Conservation (phyloP, 1,139 yeast species). For the Sugiyamaella grinbergsii region DNA sequence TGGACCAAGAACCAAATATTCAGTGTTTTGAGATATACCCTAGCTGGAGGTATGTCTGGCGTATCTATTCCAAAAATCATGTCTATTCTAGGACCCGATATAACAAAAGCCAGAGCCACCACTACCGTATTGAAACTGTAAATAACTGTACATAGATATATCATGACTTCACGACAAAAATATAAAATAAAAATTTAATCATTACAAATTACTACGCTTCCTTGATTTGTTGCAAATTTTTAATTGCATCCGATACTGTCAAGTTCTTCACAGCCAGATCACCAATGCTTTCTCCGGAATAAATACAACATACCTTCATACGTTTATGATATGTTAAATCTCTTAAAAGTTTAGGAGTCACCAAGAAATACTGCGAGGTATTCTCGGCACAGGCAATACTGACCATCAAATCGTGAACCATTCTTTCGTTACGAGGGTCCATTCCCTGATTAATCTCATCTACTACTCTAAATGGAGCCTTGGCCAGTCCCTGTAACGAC, state of each 20-base stretch:
- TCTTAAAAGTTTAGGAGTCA: constrained; percentile 88
- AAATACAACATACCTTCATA: constrained; percentile 87
- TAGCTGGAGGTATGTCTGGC: constrained; percentile 77
- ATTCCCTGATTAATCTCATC: constrained; percentile 99
- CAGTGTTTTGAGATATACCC: constrained; percentile 64
- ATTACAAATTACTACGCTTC: too few relatives aligned
- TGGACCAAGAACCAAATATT: constrained; percentile 48
- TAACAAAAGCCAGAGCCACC: constrained; percentile 9
- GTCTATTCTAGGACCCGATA: constrained; percentile 56
- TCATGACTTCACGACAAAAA: neutral
- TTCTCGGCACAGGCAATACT: constrained; percentile 70
- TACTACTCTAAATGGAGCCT: constrained; percentile 91
- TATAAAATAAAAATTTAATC: neutral
- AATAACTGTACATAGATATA: constrained; percentile 10
- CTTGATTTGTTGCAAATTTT: constrained; percentile 5
- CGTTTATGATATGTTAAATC: constrained; percentile 74
- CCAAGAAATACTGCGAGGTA: constrained; percentile 78
- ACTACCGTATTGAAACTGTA: constrained; percentile 12
- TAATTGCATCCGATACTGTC: neutral
- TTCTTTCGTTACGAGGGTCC: constrained; percentile 91
- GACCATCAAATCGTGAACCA: constrained; percentile 85
- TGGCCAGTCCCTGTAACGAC: constrained; percentile 87
- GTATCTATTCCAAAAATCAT: constrained; percentile 63
- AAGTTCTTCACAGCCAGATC: constrained; percentile 6
- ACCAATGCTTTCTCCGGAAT: constrained; percentile 54